Conservation (phyloP, 768 basidiomycete species). For the Pleurotus djamor region DNA sequence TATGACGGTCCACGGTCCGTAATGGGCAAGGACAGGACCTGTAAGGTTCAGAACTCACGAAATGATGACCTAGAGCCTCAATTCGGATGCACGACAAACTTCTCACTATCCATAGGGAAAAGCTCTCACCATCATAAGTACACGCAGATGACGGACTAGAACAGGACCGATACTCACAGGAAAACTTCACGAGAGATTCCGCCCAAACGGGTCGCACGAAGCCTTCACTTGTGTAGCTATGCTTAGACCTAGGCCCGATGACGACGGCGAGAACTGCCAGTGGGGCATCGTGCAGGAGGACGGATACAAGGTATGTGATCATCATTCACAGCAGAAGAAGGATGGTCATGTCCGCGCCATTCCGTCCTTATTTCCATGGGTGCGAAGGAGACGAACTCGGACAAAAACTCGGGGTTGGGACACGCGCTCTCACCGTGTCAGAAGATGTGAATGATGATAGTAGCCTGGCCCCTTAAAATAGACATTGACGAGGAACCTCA, state of each 20-base stretch:
- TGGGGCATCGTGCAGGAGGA: neutral
- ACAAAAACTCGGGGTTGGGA: neutral
- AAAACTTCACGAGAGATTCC: neutral
- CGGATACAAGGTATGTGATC: neutral
- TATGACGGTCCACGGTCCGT: neutral
- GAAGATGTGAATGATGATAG: neutral
- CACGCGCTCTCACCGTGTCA: neutral
- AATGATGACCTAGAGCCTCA: neutral
- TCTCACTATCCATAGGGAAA: neutral
- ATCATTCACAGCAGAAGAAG: neutral
- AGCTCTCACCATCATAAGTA: neutral
- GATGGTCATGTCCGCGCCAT: neutral
- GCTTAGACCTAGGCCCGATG: neutral
- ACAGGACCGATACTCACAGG: neutral
- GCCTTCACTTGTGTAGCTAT: neutral
- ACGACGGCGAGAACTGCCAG: neutral
- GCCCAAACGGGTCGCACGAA: neutral
- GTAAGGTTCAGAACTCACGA: neutral
- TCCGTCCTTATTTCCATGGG: neutral
- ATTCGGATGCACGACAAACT: neutral
- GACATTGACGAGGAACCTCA: no score
- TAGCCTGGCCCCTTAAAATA: no score
- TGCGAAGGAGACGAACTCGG: slow-evolving; percentile 1
- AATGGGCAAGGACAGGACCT: neutral
- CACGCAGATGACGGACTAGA: neutral